These are phyloP conservation scores for Cardamine occulta DNA, from an alignment of 345 rosid species.

Conservation along the genomic window DNA sequence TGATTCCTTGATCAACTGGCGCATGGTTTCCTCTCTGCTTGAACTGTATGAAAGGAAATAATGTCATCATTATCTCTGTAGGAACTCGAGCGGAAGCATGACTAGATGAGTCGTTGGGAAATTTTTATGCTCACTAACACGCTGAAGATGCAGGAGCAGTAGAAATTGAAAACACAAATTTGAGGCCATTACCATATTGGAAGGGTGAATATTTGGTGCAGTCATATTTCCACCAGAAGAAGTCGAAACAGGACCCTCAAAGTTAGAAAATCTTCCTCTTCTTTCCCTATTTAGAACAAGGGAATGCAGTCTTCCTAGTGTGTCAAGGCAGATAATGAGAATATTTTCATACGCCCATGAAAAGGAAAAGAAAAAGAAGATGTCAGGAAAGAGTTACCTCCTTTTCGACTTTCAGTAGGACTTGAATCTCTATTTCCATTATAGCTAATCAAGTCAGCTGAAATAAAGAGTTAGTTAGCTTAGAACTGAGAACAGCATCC, in stretches of 20 bases:
- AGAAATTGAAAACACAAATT: background rate
- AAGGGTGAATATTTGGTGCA: constrained; percentile 49
- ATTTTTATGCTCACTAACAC: background rate
- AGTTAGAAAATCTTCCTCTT: constrained; percentile 68
- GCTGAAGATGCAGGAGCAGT: constrained; percentile 15
- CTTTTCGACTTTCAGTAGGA: constrained; percentile 59
- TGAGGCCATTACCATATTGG: constrained; percentile 54
- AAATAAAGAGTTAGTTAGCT: constrained; percentile 41
- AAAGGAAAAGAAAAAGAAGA: constrained; percentile 14
- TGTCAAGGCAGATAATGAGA: constrained; percentile 35
- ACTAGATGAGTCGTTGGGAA: background rate
- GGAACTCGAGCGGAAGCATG: constrained; percentile 5
- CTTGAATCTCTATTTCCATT: constrained; percentile 56
- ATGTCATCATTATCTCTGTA: constrained; percentile 18
- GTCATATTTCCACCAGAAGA: constrained; percentile 53
- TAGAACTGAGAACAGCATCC: constrained; percentile 26
- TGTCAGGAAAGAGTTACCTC: constrained; percentile 58
- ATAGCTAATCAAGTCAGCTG: constrained; percentile 65
- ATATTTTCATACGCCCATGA: constrained; percentile 15
- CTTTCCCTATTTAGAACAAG: constrained; percentile 71
- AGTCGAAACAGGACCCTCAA: constrained; percentile 56
- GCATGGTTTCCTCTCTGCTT: constrained; percentile 63
- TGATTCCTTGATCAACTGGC: constrained; percentile 60
- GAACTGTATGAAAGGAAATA: constrained; percentile 44
- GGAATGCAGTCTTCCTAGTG: constrained; percentile 70